Base-by-base conservation (phyloP, 2,329 filamentous ascomycete genomes). In the Atkinsonella hypoxylon region DNA sequence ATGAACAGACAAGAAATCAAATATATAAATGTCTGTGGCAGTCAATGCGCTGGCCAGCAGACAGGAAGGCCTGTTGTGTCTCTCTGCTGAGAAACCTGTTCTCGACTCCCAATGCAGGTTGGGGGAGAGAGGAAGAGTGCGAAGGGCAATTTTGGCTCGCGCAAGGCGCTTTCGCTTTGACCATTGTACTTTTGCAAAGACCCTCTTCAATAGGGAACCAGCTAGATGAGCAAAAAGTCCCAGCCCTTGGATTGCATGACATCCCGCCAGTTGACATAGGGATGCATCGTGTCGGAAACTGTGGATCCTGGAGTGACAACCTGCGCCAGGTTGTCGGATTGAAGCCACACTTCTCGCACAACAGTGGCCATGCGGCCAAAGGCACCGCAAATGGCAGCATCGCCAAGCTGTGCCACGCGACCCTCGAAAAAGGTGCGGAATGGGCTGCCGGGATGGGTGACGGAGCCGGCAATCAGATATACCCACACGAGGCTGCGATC, bases 401-500 rank as follows among this genome's bases (percentile, higher is more conserved):
- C 87, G 54, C 87, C 89, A 15, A 97, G 78, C 56, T 81, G 77
- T 11, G 75, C 74, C 53, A 86, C 76, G 53, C 93, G 85, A 55
- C 90, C 84, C 50, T 82, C 76, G 55, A 97, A 86, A 64, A 93
- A 82, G 38, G 68, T 67, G 56, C 91, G 84, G 78, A 97, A 95
- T 22, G 75, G 66, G 44, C 87, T 91, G 52, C 74, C 76, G 2
- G 84, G 77, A 1, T 82, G 76, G 53, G 87, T 89, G 60, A 87
- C 83, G 6, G 85, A 84, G 51, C 90, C 93, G 42, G 86, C 85
- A 51, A 97, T 82, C 44, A 97, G 82, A 59, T 95, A 84, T 18
- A 95, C 90, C 93, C 93, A 97, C 55, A 89, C 84, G 22, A 97
- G 79, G 52, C 85, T 89, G 61, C 89, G 86, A 69, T 98, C 93